A percentile compares a stretch with the other conserved stretches of the same genome.
Evolutionary conservation across 805 yeast genomes (phyloP).

Genomic region (Wickerhamiella azyma): DNA sequence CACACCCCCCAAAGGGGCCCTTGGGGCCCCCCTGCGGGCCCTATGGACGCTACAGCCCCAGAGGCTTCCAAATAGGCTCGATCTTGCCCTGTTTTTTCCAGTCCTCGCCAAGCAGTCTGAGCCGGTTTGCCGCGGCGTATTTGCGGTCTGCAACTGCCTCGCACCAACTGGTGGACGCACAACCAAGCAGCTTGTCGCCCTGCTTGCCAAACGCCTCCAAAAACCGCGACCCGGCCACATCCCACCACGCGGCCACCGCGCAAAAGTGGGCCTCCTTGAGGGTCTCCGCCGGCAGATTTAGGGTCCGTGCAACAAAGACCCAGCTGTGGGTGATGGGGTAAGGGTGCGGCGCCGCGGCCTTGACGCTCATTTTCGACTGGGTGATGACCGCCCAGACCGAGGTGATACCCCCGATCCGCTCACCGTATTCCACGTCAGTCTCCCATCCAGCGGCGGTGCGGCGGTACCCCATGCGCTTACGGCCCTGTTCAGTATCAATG

Average conservation of each 20-base stretch:
- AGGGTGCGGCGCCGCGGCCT: conserved; percentile 31
- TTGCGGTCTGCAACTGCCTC: conserved; percentile 35
- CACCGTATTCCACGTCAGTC: conserved; percentile 59
- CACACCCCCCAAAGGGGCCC: too few relatives aligned
- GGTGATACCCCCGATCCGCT: conserved; percentile 74
- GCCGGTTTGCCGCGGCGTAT: conserved; percentile 66
- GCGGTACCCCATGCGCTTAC: conserved; percentile 80
- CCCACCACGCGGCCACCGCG: conserved; percentile 83
- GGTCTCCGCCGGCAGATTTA: conserved; percentile 40
- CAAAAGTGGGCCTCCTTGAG: conserved; percentile 58
- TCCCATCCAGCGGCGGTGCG: conserved; percentile 32
- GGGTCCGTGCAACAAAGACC: conserved; percentile 57
- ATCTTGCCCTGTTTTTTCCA: conserved; percentile 41
- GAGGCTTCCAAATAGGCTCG: conserved; percentile 18
- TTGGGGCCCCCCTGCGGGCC: too few relatives aligned
- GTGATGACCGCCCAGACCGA: conserved; percentile 70
- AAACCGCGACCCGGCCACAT: conserved; percentile 52
- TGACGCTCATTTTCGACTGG: conserved; percentile 29
- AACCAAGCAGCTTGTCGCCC: conserved; percentile 44
- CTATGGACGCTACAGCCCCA: too few relatives aligned
- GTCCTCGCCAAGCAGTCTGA: conserved; percentile 68
- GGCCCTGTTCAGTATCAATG: conserved; percentile 70
- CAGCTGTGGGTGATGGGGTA: conserved; percentile 47
- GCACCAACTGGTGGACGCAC: conserved; percentile 41
- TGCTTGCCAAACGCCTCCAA: conserved; percentile 50